phyloP scores from a whole-genome alignment of 352 stramenopile genomes.

The Elongisporangium senticosum region DNA sequence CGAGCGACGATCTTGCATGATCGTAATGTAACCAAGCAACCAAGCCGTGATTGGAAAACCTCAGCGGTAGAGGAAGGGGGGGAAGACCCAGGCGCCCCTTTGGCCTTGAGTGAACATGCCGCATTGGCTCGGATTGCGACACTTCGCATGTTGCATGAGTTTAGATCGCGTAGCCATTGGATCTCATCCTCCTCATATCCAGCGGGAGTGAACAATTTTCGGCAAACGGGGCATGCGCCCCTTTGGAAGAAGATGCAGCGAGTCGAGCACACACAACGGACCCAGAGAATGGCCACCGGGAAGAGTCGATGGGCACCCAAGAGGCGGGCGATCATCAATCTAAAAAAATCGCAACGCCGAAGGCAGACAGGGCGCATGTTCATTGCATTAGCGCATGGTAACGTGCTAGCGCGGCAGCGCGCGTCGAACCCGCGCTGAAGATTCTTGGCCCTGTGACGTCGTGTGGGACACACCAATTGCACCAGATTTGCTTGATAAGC shows the following conservation, averaged over 20 bases:
- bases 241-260: background rate
- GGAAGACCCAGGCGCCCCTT: background rate
- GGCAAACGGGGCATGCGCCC: background rate
- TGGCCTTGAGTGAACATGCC: background rate
- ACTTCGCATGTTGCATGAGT: background rate
- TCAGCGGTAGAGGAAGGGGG: background rate
- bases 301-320: background rate
- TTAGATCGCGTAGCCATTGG: background rate
- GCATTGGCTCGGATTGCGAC: background rate
- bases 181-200: background rate
- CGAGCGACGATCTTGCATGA: background rate
- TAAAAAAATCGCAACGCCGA: background rate
- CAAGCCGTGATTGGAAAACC: background rate
- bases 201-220: background rate
- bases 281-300: background rate
- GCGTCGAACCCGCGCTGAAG: background rate
- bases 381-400: background rate
- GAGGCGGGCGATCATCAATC: background rate
- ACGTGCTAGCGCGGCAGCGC: background rate
- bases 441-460: background rate
- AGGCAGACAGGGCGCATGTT: background rate
- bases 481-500: background rate
- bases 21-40: background rate
- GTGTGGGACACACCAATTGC: background rate
- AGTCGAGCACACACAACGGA: background rate